Evolutionary conservation across 352 stramenopile species (phyloP), one percentile per base, ranked within the genome.

Genomic region (Phytophthora quininea): DNA sequence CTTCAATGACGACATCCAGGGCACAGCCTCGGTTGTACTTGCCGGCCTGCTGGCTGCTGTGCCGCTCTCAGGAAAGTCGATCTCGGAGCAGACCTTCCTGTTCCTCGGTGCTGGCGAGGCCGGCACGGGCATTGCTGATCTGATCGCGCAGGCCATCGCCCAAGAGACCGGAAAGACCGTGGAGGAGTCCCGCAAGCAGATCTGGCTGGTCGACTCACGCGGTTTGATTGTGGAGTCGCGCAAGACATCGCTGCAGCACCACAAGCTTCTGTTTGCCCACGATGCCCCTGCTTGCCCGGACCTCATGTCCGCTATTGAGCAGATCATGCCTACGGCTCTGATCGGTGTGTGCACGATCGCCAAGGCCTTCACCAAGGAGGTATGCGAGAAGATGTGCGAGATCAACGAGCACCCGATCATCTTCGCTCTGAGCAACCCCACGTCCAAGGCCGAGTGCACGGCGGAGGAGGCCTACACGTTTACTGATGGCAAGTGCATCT

Each of bases 1-100:
- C 4, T 98, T 98, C 77, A 99, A 99, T 77, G 97, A 99, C 82
- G 97, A 99, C 70, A 99, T 99, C 72, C 97, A 99, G 58, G 88
- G 85, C 56, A 92, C 88, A 2, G 84, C 85, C 1, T 93, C 84
- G 3, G 86, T 92, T 29, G 86, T 93, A 10, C 77, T 97, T n/a
- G 86, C 78, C 14, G 86, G 89, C 63, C 84, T 96, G 14, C 66
- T 91, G 9, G 84, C 87, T 31, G 84, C 88, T 48, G 78, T 92
- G 49, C 77, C 81, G 31, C 74, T 95, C 24, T 94, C 85, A 37
- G 74, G 82, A 61, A 91, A 90, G 72, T 58, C 72, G 33, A 83
- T 99, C 10, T 88, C 86, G 54, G 83, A 99, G 62, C 94, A 99
- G 74, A 93, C 84, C 30, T 98, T 99, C 79, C 67, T 99, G 27